Evolutionary conservation across 371 early-diverging fungal species (phyloP).

Genomic region (Rhizomucor miehei): DNA sequence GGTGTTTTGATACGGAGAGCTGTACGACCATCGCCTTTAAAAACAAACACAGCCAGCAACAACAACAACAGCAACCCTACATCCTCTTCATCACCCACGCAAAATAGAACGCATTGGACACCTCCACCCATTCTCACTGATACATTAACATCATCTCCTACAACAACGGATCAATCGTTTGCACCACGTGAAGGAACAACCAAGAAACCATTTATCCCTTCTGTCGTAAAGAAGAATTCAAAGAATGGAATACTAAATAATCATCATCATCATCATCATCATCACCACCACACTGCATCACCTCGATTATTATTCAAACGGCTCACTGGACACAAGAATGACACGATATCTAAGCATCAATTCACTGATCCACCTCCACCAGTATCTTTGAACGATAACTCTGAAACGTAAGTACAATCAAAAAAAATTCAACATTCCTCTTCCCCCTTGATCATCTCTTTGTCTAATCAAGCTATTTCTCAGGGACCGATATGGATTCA

Average conservation of each 20-base stretch:
- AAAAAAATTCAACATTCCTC: neutral
- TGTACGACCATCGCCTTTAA: conserved; percentile 13
- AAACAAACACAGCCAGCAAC: neutral
- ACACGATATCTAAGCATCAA: neutral
- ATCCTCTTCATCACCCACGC: conserved; percentile 1
- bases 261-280: neutral
- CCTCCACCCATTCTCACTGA: conserved; percentile 8
- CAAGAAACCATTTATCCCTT: neutral
- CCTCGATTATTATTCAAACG: neutral
- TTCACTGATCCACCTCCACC: conserved; percentile 15
- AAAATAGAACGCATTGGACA: conserved; percentile 6
- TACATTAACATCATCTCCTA: neutral
- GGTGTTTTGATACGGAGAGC: conserved; percentile 25
- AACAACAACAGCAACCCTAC: neutral
- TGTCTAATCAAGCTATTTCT: neutral
- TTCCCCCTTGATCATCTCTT: neutral
- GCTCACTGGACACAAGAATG: no score
- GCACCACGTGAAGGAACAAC: neutral
- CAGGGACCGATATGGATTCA: conserved; percentile 64
- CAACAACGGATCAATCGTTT: neutral
- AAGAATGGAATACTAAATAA: conserved; percentile 7
- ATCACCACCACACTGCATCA: conserved; percentile 5
- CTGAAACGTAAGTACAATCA: conserved; percentile 14
- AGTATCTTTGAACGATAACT: conserved; percentile 9
- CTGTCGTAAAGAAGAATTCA: conserved; percentile 1